Evolutionary conservation across 1,284 basidiomycete species (phyloP), one percentile per base, ranked within the genome.

Genomic region (Malassezia furfur): DNA sequence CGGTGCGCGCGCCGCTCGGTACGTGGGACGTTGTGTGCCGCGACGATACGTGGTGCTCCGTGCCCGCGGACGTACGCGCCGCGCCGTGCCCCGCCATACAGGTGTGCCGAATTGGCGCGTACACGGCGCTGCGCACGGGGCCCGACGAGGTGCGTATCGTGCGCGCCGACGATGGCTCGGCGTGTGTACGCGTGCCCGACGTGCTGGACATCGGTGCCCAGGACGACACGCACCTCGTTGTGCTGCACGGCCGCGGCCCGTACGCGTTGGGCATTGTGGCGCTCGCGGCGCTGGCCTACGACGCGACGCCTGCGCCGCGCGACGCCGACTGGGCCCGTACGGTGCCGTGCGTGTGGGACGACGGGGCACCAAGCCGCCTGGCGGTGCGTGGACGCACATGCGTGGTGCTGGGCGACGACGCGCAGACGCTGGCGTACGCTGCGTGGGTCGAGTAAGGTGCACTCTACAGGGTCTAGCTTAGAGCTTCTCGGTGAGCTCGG

Each of bases 401-500:
- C n/a, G 51, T 47, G 10, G 34, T 52, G 19, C 43, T 47, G 1
- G 35, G 44, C 4, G 12, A 32, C 21, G 51, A 52, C 38, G 34
- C 22, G 35, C 51, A 41, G 14, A 47, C 51, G 10, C 15, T 52
- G 5, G 38, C 45, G 21, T 47, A 15, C 22, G 21, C 22, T 22
- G 3, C 19, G 11, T 51, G 19, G 41, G 17, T 28, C 35, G 35
- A 38, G n/a, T 39, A 9, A 49, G 11, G 8, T 8, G 10, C 11
- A 9, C 21, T 47, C 32, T 14, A 32, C 9, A 17, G 17, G 7
- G 17, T 35, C 28, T 34, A 46, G 6, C 19, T 36, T 38, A 48
- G 45, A 57, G 50, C 50, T 57, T 57, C 50, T 52, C 55, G 8
- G 45, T 60, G n/a, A 74, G 57, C 64, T 73, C 71, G n/a, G 74